These are phyloP conservation scores for Leccinum aurantiacum DNA, from an alignment of 768 basidiomycete species.

Conservation along the genomic window DNA sequence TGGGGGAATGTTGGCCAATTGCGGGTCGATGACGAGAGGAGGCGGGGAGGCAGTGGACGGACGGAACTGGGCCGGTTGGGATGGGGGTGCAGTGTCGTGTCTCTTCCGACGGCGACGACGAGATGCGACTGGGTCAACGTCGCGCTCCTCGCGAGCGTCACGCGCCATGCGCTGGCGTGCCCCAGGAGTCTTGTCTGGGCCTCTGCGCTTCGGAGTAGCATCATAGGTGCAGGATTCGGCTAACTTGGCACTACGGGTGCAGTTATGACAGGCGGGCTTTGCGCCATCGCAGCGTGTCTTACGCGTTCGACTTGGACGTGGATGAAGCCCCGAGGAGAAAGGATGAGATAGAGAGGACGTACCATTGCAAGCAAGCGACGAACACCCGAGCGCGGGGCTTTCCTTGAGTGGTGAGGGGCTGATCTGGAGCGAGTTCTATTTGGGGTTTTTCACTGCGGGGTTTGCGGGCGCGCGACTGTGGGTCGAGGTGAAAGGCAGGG, in stretches of 20 bases:
- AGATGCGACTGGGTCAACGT: constrained; percentile 25
- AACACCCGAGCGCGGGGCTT: constrained; percentile 72
- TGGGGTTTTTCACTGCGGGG: constrained; percentile 53
- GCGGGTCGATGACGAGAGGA: constrained; percentile 27
- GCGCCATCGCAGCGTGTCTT: constrained; percentile 85
- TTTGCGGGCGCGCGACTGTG: constrained; percentile 31
- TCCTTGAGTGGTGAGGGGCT: constrained; percentile 62
- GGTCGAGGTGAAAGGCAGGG: background rate
- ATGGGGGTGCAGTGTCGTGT: constrained; percentile 1
- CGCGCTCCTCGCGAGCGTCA: constrained; percentile 38
- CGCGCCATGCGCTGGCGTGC: constrained; percentile 64
- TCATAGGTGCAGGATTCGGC: constrained; percentile 64
- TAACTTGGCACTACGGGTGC: constrained; percentile 49
- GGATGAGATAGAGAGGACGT: constrained; percentile 13
- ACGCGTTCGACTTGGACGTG: constrained; percentile 55
- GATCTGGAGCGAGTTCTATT: constrained; percentile 70
- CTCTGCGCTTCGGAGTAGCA: constrained; percentile 69
- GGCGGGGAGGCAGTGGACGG: constrained; percentile 4
- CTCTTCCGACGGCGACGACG: constrained; percentile 25
- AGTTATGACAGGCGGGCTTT: constrained; percentile 75
- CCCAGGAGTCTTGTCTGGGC: constrained; percentile 79
- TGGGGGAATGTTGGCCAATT: constrained; percentile 19
- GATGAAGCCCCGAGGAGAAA: constrained; percentile 7
- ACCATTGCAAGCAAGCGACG: constrained; percentile 82
- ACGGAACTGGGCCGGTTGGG: constrained; percentile 3